Conservation (phyloP, 164 flowering plant genomes). For the Vitis riparia region DNA sequence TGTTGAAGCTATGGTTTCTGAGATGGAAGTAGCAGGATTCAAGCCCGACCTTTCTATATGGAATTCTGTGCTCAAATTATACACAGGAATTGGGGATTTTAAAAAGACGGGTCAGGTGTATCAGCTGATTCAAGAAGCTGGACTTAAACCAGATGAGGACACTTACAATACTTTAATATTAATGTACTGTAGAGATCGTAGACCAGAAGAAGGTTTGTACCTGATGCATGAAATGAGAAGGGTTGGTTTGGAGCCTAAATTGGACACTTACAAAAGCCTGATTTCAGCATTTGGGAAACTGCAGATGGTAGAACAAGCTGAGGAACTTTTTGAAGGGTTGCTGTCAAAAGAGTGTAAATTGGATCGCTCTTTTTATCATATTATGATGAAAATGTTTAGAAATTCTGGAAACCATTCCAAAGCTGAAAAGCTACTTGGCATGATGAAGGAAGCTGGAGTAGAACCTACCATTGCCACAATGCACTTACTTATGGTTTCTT, state of each 20-base stretch:
- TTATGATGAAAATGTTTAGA: constrained; percentile 90
- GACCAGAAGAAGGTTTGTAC: constrained; percentile 85
- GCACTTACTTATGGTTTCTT: constrained; percentile 95
- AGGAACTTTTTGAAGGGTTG: constrained; percentile 72
- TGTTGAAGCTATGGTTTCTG: constrained; percentile 82
- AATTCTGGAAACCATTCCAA: constrained; percentile 61
- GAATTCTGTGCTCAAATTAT: constrained; percentile 76
- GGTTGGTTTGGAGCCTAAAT: constrained; percentile 62
- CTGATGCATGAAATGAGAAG: constrained; percentile 73
- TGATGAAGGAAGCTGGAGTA: constrained; percentile 78
- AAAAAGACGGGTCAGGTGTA: constrained; percentile 66
- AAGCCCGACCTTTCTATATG: constrained; percentile 79
- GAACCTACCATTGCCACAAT: constrained; percentile 88
- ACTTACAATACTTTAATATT: constrained; percentile 82
- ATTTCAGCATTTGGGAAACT: constrained; percentile 78
- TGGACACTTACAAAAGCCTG: constrained; percentile 85
- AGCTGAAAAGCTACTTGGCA: constrained; percentile 65
- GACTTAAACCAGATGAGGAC: constrained; percentile 75
- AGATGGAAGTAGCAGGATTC: constrained; percentile 91
- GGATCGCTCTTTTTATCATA: constrained; percentile 88
- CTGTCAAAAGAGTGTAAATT: constrained; percentile 55
- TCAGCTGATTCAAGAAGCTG: constrained; percentile 51
- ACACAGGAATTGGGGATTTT: constrained; percentile 66
- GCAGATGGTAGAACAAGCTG: constrained; percentile 64
- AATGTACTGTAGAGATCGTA: constrained; percentile 84